Percentiles rank a stretch among this genome's conserved stretches.
Evolutionary conservation across 176 grass and related monocot genomes (phyloP).

Genomic region (Zoysia pacifica): DNA sequence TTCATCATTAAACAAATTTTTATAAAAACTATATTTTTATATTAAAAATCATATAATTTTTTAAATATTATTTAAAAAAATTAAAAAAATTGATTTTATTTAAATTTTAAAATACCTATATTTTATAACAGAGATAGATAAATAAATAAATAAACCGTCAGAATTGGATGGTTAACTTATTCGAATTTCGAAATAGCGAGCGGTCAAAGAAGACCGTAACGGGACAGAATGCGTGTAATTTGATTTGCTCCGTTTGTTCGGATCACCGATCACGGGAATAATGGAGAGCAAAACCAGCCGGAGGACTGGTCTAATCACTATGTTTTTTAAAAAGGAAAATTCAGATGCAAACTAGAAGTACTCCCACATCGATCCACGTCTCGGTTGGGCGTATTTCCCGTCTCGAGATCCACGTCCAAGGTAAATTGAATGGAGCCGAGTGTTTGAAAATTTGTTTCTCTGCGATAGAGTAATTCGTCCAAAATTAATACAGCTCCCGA

Average conservation of each 20-base stretch:
- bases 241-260: background rate
- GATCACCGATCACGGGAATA: background rate
- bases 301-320: background rate
- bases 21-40: no score
- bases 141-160: no score
- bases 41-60: no score
- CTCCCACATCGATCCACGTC: background rate
- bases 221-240: background rate
- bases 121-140: no score
- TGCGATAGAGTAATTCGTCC: background rate
- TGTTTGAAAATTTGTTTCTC: background rate
- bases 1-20: no score
- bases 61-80: no score
- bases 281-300: background rate
- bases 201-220: background rate
- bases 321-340: background rate
- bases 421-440: conserved; percentile 14
- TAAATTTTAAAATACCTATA: no score
- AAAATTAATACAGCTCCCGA: no score
- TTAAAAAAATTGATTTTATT: no score
- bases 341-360: background rate
- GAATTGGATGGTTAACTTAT: no score
- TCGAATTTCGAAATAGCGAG: background rate
- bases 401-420: conserved; percentile 1
- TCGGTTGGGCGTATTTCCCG: background rate